Base-by-base conservation (phyloP, 75 land plant species). In the Pinus albicaulis region DNA sequence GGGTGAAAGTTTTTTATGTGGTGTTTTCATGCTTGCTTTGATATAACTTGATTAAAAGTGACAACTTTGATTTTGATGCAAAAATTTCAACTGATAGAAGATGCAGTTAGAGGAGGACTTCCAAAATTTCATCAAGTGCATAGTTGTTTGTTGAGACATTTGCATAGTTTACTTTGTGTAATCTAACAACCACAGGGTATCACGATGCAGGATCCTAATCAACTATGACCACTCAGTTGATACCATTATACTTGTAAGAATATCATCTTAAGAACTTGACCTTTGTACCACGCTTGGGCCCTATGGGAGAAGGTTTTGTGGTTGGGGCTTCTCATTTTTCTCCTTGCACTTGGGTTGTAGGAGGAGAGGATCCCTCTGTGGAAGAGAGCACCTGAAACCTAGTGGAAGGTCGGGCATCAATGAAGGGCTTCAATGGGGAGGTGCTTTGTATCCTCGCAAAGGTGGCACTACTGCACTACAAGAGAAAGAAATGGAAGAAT, bases 221-320 rank as follows among this genome's bases (percentile, higher is more conserved):
- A 72, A 94, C 98, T 44, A 95, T 87, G 10, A 94, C 98, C 76
- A 94, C 98, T 13, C 88, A 84, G 48, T 95, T 95, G 34, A 81
- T 34, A n/a, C 87, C 88, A n/a, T 90, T 86, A 87, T 71, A 94
- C 98, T 95, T 92, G 87, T 94, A 94, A 12, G 98, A 94, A 74
- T 94, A 95, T 48, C 60, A 84, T 83, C 98, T 82, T 8, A 92
- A 82, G 38, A 94, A 84, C 84, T 86, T 94, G 56, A 94, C 98
- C 93, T 85, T 81, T 16, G 55, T 16, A 61, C 98, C 98, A 55
- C 98, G 89, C 82, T 91, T 91, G 61, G 98, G 98, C 22, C 98
- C 98, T 38, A 95, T 72, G 5, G 90, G 93, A 8, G 87, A 84
- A 16, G 90, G 97, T 80, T 89, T 88, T 38, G 60, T 68, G 8